These are phyloP conservation scores for Tricholoma terreum DNA, from an alignment of 768 basidiomycete species.

Conservation along the genomic window DNA sequence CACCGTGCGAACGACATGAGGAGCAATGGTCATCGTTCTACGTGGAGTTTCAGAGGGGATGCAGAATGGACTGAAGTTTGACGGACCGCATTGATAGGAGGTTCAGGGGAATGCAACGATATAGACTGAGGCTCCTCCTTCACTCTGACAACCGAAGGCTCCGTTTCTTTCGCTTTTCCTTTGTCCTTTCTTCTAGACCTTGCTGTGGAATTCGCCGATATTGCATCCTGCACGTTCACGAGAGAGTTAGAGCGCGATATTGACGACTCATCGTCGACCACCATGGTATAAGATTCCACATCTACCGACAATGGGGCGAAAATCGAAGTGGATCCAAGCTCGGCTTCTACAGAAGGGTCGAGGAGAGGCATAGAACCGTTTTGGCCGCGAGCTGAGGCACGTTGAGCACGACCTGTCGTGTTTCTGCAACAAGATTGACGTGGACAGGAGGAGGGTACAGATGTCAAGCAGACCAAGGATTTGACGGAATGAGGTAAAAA, in stretches of 20 bases:
- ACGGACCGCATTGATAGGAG: slow-evolving; percentile 41
- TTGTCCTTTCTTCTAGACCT: slow-evolving; percentile 48
- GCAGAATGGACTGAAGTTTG: slow-evolving; percentile 1
- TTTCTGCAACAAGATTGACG: slow-evolving; percentile 38
- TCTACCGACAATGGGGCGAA: slow-evolving; percentile 42
- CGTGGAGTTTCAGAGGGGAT: slow-evolving; percentile 9
- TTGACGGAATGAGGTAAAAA: slow-evolving; percentile 14
- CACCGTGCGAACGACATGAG: slow-evolving; percentile 76
- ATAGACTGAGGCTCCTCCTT: slow-evolving; percentile 52
- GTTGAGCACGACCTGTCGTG: slow-evolving; percentile 65
- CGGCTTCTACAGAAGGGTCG: slow-evolving; percentile 35
- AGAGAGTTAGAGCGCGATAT: slow-evolving; percentile 65
- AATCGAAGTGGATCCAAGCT: slow-evolving; percentile 36
- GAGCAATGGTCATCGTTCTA: slow-evolving; percentile 86
- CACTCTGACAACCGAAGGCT: slow-evolving; percentile 36
- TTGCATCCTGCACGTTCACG: slow-evolving; percentile 36
- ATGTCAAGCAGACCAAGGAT: slow-evolving; percentile 20
- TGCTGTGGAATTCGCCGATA: slow-evolving; percentile 22
- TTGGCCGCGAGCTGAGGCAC: slow-evolving; percentile 66
- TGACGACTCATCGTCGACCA: slow-evolving; percentile 56
- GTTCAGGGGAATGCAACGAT: slow-evolving; percentile 46
- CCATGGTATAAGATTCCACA: slow-evolving; percentile 49
- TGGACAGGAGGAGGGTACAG: slow-evolving; percentile 12
- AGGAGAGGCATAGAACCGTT: slow-evolving; percentile 40
- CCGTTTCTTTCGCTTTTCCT: slow-evolving; percentile 51